A percentile compares a stretch with the other conserved stretches of the same genome.
These are phyloP conservation scores for Penicillium daleae DNA, from an alignment of 495 filamentous ascomycete genomes.

Conservation along the genomic window DNA sequence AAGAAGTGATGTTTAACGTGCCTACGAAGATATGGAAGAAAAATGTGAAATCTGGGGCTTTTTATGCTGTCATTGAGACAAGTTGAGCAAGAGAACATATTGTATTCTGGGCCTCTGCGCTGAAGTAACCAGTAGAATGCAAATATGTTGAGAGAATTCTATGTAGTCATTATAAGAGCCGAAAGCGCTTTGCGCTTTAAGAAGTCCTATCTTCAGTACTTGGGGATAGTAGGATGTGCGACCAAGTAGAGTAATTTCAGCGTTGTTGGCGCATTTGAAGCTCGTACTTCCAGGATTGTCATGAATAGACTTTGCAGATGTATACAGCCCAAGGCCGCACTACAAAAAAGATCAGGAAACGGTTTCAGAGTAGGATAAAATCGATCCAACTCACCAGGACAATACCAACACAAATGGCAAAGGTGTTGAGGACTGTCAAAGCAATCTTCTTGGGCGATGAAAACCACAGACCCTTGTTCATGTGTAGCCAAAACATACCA, in stretches of 20 bases:
- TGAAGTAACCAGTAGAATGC: no score
- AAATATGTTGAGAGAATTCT: no score
- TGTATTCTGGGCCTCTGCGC: background rate
- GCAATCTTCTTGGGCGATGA: constrained; percentile 36
- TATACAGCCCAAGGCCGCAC: constrained; percentile 49
- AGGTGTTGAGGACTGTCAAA: constrained; percentile 36
- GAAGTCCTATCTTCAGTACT: background rate
- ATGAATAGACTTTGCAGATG: constrained; percentile 46
- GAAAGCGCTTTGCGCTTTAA: background rate
- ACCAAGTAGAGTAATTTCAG: constrained; percentile 4
- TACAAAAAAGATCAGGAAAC: constrained; percentile 15
- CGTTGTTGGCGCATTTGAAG: constrained; percentile 50
- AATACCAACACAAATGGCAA: background rate
- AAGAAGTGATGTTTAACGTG: background rate
- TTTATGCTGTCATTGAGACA: background rate
- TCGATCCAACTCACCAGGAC: background rate
- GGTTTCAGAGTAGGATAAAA: background rate
- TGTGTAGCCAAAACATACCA: constrained; percentile 48
- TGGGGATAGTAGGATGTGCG: background rate
- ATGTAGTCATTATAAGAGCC: background rate
- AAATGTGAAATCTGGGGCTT: no score
- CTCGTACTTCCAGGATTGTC: constrained; percentile 41
- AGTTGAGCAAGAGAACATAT: background rate
- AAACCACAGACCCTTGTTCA: constrained; percentile 43
- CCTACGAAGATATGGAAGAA: no score